Base-by-base conservation (phyloP, 164 flowering plant species). In the Umbellularia californica region DNA sequence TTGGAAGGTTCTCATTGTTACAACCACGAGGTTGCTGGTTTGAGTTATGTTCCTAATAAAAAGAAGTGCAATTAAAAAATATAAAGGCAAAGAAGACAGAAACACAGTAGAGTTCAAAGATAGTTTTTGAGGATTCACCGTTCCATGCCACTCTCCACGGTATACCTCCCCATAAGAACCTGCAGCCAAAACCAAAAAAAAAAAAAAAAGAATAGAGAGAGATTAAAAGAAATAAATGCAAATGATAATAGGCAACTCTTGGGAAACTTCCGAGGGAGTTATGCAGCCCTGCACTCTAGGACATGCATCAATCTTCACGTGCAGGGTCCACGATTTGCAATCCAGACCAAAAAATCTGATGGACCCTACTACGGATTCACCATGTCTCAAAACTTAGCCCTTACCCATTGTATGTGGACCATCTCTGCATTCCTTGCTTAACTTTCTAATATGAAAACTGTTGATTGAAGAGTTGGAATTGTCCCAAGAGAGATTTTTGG, bases 81-180 rank as follows among this genome's bases (percentile, higher is more conserved):
- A 41, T 3, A 30, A 30, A 30, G 35, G 35, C 35, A 30, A 41
- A 41, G 47, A 41, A 41, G 47, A 41, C 47, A 41, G 11, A 41
- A 41, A 35, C 47, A 6, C 47, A 35, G 47, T 35, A 35, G 7
- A 6, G 60, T 14, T 55, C 60, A 15, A 55, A 55, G 60, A 15
- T 15, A 55, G 60, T 11, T 15, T 3, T 55, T 55, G 70, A 81
- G 71, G 82, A 87, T 97, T 89, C 78, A 95, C 99, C 78, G 99
- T 95, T 79, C 97, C 97, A 88, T 85, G 90, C 99, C 98, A 93
- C 13, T 95, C 99, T 69, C 94, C 99, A 80, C 86, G 98, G 76
- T 93, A 95, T 3, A 95, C 99, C 84, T 95, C 99, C n/a, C 99
- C 99, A 76, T 90, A 93, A 50, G 99, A 95, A 74, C 99, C 99